phyloP scores from a whole-genome alignment of 2,329 filamentous ascomycete species.

The Chaetomiaceae sp. region DNA sequence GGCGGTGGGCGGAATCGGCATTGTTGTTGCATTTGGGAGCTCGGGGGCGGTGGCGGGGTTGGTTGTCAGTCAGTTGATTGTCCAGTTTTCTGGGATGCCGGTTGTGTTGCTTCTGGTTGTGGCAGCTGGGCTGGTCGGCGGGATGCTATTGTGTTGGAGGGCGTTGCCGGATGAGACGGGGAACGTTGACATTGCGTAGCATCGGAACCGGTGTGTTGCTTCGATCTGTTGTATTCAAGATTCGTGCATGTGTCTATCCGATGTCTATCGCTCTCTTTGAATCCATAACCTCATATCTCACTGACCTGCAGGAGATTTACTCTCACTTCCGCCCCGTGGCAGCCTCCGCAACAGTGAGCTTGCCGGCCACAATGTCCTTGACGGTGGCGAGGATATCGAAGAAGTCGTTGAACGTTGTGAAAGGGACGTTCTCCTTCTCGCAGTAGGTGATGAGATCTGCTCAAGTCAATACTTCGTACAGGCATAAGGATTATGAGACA shows the following conservation, averaged over 20 bases:
- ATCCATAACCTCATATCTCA: neutral
- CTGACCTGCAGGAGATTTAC: neutral
- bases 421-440: constrained; percentile 76
- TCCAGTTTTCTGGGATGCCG: constrained; percentile 51
- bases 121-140: neutral
- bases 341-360: constrained; percentile 24
- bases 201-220: neutral
- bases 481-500: constrained; percentile 4
- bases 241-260: constrained; percentile 5
- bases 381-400: constrained; percentile 41
- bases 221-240: neutral
- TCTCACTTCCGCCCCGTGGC: constrained; percentile 24
- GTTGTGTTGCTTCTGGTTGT: constrained; percentile 46
- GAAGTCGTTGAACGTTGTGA: constrained; percentile 85
- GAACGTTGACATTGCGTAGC: neutral
- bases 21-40: constrained; percentile 66
- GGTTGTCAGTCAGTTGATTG: constrained; percentile 61
- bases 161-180: constrained; percentile 3
- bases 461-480: constrained; percentile 8
- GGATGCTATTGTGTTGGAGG: constrained; percentile 60
- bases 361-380: constrained; percentile 25
- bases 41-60: constrained; percentile 64
- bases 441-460: constrained; percentile 84
- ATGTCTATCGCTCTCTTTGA: constrained; percentile 8
- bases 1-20: constrained; percentile 59